A percentile compares a stretch with the other conserved stretches of the same genome.
phyloP scores from a whole-genome alignment of 495 filamentous ascomycete species.

The Hypomontagnella submonticulosa region DNA sequence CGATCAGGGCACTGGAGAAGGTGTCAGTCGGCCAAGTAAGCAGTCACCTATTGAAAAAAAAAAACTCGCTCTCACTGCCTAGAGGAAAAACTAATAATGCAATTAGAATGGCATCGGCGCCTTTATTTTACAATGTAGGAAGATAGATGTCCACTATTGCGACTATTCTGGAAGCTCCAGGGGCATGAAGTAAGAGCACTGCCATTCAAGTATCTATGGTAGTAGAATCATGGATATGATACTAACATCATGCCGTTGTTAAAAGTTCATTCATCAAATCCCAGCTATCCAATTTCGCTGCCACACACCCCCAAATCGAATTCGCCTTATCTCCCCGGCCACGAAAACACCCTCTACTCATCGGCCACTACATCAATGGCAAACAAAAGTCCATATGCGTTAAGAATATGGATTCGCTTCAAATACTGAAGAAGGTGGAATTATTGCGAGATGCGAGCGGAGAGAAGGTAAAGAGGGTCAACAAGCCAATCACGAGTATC shows the following conservation, averaged over 20 bases:
- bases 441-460: conserved; percentile 85
- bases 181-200: conserved; percentile 85
- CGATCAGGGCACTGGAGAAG: conserved; percentile 68
- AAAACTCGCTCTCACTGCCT: neutral
- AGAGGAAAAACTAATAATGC: conserved; percentile 10
- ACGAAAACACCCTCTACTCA: conserved; percentile 84
- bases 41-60: neutral
- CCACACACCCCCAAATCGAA: conserved; percentile 86
- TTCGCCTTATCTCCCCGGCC: conserved; percentile 90
- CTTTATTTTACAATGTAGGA: conserved; percentile 97
- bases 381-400: conserved; percentile 88
- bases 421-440: conserved; percentile 83
- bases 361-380: conserved; percentile 90
- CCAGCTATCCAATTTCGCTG: conserved; percentile 78
- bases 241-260: neutral
- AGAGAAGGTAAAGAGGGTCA: conserved; percentile 81
- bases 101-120: conserved; percentile 92
- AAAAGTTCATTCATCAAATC: conserved; percentile 81
- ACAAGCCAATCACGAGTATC: conserved; percentile 84
- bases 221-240: neutral
- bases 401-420: conserved; percentile 80
- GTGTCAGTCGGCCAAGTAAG: conserved; percentile 71
- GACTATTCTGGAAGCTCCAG: conserved; percentile 90
- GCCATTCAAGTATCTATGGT: conserved; percentile 2
- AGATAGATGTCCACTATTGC: conserved; percentile 95